Evolutionary conservation across 495 filamentous ascomycete species (phyloP).

Genomic region (Aspergillus funiculosus): DNA sequence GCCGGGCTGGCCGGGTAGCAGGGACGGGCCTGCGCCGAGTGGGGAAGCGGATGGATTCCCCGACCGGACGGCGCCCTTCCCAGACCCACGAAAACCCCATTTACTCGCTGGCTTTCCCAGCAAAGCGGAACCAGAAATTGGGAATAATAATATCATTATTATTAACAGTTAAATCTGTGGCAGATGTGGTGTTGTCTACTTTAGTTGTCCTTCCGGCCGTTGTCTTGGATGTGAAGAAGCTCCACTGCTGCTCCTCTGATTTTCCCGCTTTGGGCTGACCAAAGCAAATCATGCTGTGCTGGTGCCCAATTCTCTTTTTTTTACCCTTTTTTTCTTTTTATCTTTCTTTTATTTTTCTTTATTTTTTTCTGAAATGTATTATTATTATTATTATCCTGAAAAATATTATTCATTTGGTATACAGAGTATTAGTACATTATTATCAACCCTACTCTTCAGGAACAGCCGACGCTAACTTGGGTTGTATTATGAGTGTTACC

Average conservation of each 20-base stretch:
- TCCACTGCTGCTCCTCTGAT: not conserved
- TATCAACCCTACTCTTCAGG: slow-evolving; percentile 11
- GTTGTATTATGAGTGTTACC: too few relatives aligned
- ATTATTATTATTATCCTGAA: too few relatives aligned
- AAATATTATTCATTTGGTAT: too few relatives aligned
- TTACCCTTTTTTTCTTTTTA: slow-evolving; percentile 2
- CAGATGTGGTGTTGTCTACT: too few relatives aligned
- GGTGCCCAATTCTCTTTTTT: slow-evolving; percentile 21
- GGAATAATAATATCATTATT: slow-evolving; percentile 5
- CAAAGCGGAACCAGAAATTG: slow-evolving; percentile 10
- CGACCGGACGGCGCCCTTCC: slow-evolving; percentile 16
- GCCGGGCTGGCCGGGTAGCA: slow-evolving; percentile 16
- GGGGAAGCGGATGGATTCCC: slow-evolving; percentile 23
- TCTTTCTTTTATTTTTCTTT: slow-evolving; percentile 8
- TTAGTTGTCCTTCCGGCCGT: slow-evolving; percentile 5
- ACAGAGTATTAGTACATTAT: too few relatives aligned
- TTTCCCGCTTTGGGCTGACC: not conserved
- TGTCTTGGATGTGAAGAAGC: too few relatives aligned
- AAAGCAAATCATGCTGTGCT: slow-evolving; percentile 17
- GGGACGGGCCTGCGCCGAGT: slow-evolving; percentile 23
- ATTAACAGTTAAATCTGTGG: too few relatives aligned
- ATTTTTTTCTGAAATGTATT: not conserved
- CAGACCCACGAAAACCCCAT: slow-evolving; percentile 10
- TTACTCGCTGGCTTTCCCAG: slow-evolving; percentile 7
- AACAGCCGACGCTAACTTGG: slow-evolving; percentile 10